Conservation (phyloP, 176 grass and related monocot genomes). For the Musa schizocarpa region DNA sequence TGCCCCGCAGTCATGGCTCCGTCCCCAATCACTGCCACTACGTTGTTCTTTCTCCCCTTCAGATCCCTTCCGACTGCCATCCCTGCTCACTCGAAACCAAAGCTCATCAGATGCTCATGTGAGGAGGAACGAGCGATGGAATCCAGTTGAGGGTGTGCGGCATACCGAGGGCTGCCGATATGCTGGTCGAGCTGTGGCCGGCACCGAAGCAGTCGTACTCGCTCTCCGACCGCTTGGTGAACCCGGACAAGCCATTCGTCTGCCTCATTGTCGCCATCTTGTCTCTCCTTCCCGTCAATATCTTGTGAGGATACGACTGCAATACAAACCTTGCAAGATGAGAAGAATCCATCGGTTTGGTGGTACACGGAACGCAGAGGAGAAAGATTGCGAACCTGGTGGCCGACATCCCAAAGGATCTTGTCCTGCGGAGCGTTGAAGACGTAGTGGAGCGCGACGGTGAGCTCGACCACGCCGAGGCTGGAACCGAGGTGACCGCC, state of each 20-base stretch:
- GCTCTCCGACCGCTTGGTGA: slow-evolving; percentile 84
- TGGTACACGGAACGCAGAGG: neutral
- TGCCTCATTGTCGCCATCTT: slow-evolving; percentile 93
- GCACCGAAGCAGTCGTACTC: slow-evolving; percentile 88
- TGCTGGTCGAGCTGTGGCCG: slow-evolving; percentile 94
- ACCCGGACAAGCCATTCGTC: slow-evolving; percentile 78
- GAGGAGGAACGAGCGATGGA: no score
- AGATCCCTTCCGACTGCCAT: slow-evolving; percentile 93
- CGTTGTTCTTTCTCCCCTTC: slow-evolving; percentile 80
- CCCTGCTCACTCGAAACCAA: slow-evolving; percentile 20
- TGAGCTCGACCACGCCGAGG: slow-evolving; percentile 87
- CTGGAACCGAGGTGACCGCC: slow-evolving; percentile 91
- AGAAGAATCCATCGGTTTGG: no score
- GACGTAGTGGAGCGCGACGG: slow-evolving; percentile 86
- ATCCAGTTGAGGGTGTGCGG: no score
- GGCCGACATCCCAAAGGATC: slow-evolving; percentile 95
- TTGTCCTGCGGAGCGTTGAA: slow-evolving; percentile 84
- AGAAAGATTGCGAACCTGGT: slow-evolving; percentile 46
- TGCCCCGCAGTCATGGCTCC: slow-evolving; percentile 96
- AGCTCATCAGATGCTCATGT: neutral
- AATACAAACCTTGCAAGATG: neutral
- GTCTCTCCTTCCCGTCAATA: slow-evolving; percentile 80
- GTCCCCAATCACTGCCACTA: slow-evolving; percentile 89
- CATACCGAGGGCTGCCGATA: slow-evolving; percentile 87
- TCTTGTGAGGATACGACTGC: slow-evolving; percentile 99